Percentiles rank a stretch among this genome's conserved stretches.
Conservation (phyloP, 345 rosid genomes). For the Rubroshorea leprosula region DNA sequence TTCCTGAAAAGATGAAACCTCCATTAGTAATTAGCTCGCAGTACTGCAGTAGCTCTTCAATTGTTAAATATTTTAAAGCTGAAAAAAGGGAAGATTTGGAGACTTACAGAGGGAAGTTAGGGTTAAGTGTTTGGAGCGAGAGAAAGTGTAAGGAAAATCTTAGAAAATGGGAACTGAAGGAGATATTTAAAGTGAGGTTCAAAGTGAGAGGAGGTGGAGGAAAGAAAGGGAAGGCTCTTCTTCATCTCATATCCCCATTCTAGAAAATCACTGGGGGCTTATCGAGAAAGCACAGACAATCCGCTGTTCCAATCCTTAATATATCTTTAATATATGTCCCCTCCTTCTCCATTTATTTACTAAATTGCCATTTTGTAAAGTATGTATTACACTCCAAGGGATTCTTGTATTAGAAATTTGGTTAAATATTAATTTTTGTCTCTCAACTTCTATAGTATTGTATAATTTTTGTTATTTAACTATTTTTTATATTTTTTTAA, state of each 20-base stretch:
- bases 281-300: slow-evolving; percentile 39
- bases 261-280: slow-evolving; percentile 42
- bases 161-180: slow-evolving; percentile 13
- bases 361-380: slow-evolving; percentile 7
- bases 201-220: slow-evolving; percentile 6
- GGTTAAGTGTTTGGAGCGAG: slow-evolving; percentile 2
- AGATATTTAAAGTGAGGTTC: background rate
- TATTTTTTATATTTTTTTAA: no score
- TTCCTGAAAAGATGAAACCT: no score
- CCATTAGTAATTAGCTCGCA: no score
- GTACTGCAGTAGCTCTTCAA: background rate
- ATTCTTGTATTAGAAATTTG: no score
- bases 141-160: slow-evolving; percentile 7
- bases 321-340: slow-evolving; percentile 20
- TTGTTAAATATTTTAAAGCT: no score
- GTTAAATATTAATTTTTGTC: no score
- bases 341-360: background rate
- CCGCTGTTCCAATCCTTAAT: slow-evolving; percentile 33
- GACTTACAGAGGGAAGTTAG: background rate
- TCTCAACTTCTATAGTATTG: no score
- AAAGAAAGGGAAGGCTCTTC: background rate
- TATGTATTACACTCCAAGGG: no score
- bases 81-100: background rate
- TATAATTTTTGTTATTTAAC: no score
- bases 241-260: slow-evolving; percentile 21